Base-by-base conservation (phyloP, 768 basidiomycete genomes). In the Rhodotorula diobovata region DNA sequence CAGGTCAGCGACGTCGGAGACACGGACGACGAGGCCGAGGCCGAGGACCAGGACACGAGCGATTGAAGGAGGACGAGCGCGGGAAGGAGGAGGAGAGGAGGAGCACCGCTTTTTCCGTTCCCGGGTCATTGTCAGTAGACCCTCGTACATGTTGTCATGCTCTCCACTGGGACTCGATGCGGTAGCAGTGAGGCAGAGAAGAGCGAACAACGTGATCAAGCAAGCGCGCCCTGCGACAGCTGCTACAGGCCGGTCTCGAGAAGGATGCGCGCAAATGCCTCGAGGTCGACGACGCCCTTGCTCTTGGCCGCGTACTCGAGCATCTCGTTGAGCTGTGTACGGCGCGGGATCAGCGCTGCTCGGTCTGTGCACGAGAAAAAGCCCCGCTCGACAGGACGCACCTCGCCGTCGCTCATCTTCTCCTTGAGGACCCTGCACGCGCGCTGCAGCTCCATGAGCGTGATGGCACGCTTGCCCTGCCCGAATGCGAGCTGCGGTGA, bases 1-100 rank as follows among this genome's bases (percentile, higher is more conserved):
- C 75, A 73, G 69, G 56, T 75, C 23, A 70, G 69, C 56, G 85
- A 87, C 41, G 81, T 83, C 43, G 86, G 85, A 78, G 80, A 72
- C 7, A 63, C 63, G 30, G 73, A 53, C 4, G 62, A 56, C 9
- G 70, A 71, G 51, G 67, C 68, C 23, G 68, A 58, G 58, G n/a
- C n/a, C n/a, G n/a, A n/a, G n/a, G n/a, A n/a, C n/a, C n/a, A n/a
- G n/a, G 45, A 46, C 16, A 16, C 5, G 43, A 4, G 45, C 45
- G 45, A 5, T 46, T 15, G 45, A 14, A 21, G 45, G 20, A 9
- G 45, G 21, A 21, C 45, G 43, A 46, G 45, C 45, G 45, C 7
- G 15, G 18, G n/a, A n/a, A n/a, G n/a, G n/a, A n/a, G n/a, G n/a
- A n/a, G n/a, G n/a, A n/a, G n/a, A n/a, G n/a, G n/a, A n/a, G n/a